Evolutionary conservation across 2,329 filamentous ascomycete species (phyloP), one percentile per base, ranked within the genome.

Genomic region (Monascus ruber): DNA sequence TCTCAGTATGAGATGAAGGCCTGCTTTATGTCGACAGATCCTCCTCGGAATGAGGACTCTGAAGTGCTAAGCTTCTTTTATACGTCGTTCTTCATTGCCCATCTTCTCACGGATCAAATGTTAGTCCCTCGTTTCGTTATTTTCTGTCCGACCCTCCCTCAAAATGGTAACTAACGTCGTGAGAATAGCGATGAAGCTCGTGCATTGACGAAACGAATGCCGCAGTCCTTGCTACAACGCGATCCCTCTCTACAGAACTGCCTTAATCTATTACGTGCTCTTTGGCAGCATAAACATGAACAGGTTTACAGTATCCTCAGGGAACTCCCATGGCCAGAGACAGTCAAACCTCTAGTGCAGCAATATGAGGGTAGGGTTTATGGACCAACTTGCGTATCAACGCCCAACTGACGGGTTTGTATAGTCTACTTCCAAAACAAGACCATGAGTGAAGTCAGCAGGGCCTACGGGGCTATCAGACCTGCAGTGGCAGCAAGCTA

Each of bases 31-130:
- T 53, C 53, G 36, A 47, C 49, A 17, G 39, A 48, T 3, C 44
- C 38, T 31, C 46, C 44, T 9, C 35, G 47, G 35, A 42, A 42
- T 4, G 47, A 47, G 9, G 51, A 60, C 26, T 33, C 45, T 5
- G 46, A 55, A 7, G 46, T 65, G 4, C 44, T 66, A 9, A 57
- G 56, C 44, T 43, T 54, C 5, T 66, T 59, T 42, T 66, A 64
- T 36, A 59, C 60, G 4, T 53, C 53, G 8, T 65, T 62, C 41
- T 55, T 66, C 35, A 55, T 65, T 35, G 56, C 58, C 5, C 60
- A 64, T 32, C 56, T 66, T 35, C 54, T 65, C 33, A 56, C 54
- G 6, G 53, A 63, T 36, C 53, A 66, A 48, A 52, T 63, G 63
- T 66, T 26, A 49, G 60, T 47, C 24, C 32, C 17, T n/a, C 4